Evolutionary conservation across 108 stramenopile genomes (phyloP).

Genomic region (Aurantiochytrium sp.): DNA sequence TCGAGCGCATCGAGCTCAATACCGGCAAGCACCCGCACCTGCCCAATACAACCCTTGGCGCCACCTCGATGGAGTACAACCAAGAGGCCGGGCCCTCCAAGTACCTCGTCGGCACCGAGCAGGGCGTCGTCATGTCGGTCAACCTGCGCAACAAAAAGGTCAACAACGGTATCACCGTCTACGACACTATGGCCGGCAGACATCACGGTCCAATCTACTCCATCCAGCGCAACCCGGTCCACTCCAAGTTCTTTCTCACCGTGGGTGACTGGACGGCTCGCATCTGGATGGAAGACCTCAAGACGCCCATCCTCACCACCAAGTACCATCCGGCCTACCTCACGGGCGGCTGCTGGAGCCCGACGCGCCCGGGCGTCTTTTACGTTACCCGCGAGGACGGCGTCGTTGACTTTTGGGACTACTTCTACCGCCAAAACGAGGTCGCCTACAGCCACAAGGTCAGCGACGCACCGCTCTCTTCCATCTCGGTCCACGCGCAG

Average conservation of each 20-base stretch:
- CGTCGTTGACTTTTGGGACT: slow-evolving; percentile 77
- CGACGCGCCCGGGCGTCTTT: slow-evolving; percentile 80
- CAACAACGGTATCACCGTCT: slow-evolving; percentile 74
- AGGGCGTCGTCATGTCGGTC: slow-evolving; percentile 72
- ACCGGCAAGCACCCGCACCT: slow-evolving; percentile 17
- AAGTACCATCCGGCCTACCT: slow-evolving; percentile 69
- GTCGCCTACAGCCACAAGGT: slow-evolving; percentile 81
- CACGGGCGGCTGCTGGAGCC: slow-evolving; percentile 76
- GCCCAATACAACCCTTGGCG: slow-evolving; percentile 57
- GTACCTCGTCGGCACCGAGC: slow-evolving; percentile 80
- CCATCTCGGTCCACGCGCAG: slow-evolving; percentile 67
- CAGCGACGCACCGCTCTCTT: slow-evolving; percentile 63
- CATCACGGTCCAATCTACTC: slow-evolving; percentile 79
- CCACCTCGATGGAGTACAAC: slow-evolving; percentile 75
- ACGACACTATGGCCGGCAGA: slow-evolving; percentile 69
- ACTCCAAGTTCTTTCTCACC: slow-evolving; percentile 77
- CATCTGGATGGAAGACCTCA: slow-evolving; percentile 76
- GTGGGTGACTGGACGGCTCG: slow-evolving; percentile 82
- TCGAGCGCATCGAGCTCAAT: slow-evolving; percentile 54
- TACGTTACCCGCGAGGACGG: slow-evolving; percentile 77
- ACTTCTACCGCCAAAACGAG: slow-evolving; percentile 76
- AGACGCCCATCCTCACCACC: slow-evolving; percentile 77
- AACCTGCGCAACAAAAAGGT: slow-evolving; percentile 71
- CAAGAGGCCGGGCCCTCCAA: slow-evolving; percentile 77
- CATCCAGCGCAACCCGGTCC: slow-evolving; percentile 75